Base-by-base conservation (phyloP, 164 flowering plant genomes). In the Warburgia ugandensis region DNA sequence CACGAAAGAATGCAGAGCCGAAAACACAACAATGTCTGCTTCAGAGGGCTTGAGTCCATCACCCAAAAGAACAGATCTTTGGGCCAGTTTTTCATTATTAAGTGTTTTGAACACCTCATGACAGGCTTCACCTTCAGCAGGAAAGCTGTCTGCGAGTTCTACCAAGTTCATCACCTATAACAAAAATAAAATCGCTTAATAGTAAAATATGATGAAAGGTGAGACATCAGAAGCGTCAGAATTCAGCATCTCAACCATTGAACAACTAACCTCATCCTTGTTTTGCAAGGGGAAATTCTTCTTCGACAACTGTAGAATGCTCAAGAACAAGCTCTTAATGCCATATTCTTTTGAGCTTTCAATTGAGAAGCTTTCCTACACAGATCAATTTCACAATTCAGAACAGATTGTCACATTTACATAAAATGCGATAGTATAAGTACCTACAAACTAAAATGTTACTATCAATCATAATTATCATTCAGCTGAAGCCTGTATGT, bases 151-250 rank as follows among this genome's bases (percentile, higher is more conserved):
- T 8, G 85, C 86, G 69, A 82, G 86, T 27, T 42, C 61, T 43
- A 78, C 68, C 94, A 91, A 86, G 52, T 83, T 82, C 67, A 62
- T 59, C 54, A 77, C 75, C 97, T 89, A 72, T 63, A 71, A 25
- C 50, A 39, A 55, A 48, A 54, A 50, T 26, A 6, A 30, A 39
- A 29, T 35, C 3, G 22, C 21, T 2, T 22, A 23, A 32, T 3
- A 5, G 17, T 33, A 17, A 17, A 9, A 45, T 21, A 31, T 43
- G 52, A 38, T 12, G 11, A 43, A 17, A 25, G 19, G 12, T 31
- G 2, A 39, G 17, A 32, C 19, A 27, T 19, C 36, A 48, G 22
- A 40, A 11, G n/a, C 4, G 4, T 22, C 3, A 54, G n/a, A 29
- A 44, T 13, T 20, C 16, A 22, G 0, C 23, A 36, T 7, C 29